Percentiles rank a stretch among this genome's conserved stretches.
Conservation (phyloP, 192 early-diverging fungal species). For the Coemansia sp. region DNA sequence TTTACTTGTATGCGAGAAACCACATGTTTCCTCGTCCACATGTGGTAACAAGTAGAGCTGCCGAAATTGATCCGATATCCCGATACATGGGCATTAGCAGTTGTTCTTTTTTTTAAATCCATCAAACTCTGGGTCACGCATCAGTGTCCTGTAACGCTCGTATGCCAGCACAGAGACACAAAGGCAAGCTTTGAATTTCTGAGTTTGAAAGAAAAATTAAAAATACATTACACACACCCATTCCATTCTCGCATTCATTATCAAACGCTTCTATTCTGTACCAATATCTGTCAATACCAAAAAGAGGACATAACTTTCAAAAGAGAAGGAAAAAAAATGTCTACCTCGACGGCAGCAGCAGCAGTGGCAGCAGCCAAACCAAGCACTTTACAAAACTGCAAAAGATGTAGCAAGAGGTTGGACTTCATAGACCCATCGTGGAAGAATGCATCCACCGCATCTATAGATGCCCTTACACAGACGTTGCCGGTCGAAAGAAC, state of each 20-base stretch:
- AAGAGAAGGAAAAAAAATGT: background rate
- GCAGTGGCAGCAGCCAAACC: background rate
- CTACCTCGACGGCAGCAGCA: background rate
- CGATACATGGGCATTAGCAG: too few relatives aligned
- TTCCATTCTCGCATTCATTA: background rate
- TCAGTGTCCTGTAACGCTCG: background rate
- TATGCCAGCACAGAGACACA: background rate
- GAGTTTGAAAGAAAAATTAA: background rate
- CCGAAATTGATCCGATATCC: too few relatives aligned
- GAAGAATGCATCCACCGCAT: constrained; percentile 7
- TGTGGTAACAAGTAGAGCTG: too few relatives aligned
- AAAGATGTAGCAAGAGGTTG: constrained; percentile 28
- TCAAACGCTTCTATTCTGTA: background rate
- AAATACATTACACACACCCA: background rate
- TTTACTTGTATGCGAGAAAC: too few relatives aligned
- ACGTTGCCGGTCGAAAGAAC: constrained; percentile 29
- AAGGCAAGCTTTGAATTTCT: background rate
- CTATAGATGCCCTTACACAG: constrained; percentile 20
- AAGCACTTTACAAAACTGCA: constrained; percentile 13
- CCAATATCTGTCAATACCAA: background rate
- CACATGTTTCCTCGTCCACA: too few relatives aligned
- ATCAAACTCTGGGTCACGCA: too few relatives aligned
- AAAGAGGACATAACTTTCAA: too few relatives aligned
- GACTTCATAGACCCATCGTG: constrained; percentile 23
- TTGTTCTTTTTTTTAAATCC: too few relatives aligned